These are phyloP conservation scores for Rhizoclosmatium globosum DNA, from an alignment of 192 early-diverging fungal species.

Conservation along the genomic window DNA sequence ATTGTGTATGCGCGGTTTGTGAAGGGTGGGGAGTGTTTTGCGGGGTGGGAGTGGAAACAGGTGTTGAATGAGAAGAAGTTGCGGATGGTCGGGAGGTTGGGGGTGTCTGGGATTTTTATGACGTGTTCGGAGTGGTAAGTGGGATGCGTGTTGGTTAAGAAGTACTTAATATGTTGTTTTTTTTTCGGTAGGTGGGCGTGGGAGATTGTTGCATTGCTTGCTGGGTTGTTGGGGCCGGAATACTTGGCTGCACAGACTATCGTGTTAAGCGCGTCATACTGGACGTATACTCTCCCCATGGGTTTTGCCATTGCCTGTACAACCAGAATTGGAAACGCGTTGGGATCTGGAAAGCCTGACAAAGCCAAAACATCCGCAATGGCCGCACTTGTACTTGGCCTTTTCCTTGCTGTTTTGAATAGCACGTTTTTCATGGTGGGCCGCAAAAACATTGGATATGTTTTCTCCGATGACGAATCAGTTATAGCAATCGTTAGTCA, in stretches of 20 bases:
- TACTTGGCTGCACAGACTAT: conserved; percentile 84
- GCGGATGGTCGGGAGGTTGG: conserved; percentile 61
- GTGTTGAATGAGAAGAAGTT: conserved; percentile 53
- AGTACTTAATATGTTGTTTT: background rate
- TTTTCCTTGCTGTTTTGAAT: conserved; percentile 8
- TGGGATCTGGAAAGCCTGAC: conserved; percentile 27
- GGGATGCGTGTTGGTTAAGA: background rate
- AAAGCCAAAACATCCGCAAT: background rate
- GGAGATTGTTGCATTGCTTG: conserved; percentile 58
- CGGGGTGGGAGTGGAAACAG: conserved; percentile 78
- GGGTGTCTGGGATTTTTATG: conserved; percentile 81
- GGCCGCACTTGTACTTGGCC: conserved; percentile 1
- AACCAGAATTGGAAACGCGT: conserved; percentile 73
- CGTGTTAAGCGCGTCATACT: conserved; percentile 75
- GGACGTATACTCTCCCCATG: conserved; percentile 79
- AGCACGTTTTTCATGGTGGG: conserved; percentile 6
- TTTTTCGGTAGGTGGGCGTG: conserved; percentile 57
- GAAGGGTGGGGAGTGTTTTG: conserved; percentile 80
- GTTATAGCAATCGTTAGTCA: conserved; percentile 76
- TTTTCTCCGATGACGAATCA: conserved; percentile 71
- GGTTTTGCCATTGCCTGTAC: conserved; percentile 83
- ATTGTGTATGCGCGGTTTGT: conserved; percentile 68
- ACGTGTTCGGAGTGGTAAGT: conserved; percentile 54
- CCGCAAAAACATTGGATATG: conserved; percentile 51
- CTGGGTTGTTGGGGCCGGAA: conserved; percentile 79